phyloP scores from a whole-genome alignment of 2,329 filamentous ascomycete genomes.

The Neofusicoccum laricinum region DNA sequence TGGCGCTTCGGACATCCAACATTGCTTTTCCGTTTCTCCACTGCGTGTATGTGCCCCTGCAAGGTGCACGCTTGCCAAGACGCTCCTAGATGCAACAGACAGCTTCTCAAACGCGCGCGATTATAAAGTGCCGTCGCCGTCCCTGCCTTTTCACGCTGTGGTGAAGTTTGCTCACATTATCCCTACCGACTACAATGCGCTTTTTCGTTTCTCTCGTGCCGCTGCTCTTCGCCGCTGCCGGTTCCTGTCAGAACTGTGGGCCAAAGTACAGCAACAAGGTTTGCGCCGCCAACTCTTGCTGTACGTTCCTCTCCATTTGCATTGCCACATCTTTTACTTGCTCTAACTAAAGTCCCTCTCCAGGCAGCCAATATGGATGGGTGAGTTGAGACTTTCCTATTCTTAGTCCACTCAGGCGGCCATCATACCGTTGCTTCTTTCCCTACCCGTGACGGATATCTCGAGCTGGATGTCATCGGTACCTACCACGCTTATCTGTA shows the following conservation, averaged over 20 bases:
- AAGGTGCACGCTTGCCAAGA: neutral
- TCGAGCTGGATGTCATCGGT: neutral
- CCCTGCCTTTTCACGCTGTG: neutral
- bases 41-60: neutral
- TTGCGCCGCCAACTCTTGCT: conserved; percentile 35
- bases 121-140: neutral
- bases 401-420: neutral
- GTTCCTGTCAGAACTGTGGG: conserved; percentile 36
- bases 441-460: neutral
- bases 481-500: no score
- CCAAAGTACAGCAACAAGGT: conserved; percentile 31
- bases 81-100: neutral
- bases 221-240: conserved; percentile 27
- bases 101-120: neutral
- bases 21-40: neutral
- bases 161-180: neutral
- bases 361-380: conserved; percentile 36
- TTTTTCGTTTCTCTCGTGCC: conserved; percentile 19
- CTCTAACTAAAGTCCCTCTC: conserved; percentile 16
- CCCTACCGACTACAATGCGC: neutral
- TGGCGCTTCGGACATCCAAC: neutral
- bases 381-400: conserved; percentile 17
- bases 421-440: neutral
- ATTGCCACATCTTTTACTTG: neutral
- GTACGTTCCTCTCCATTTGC: conserved; percentile 22